Percentiles rank a stretch among this genome's conserved stretches.
These are phyloP conservation scores for Paramecium sonneborni DNA, from an alignment of 73 alveolate species.

Conservation along the genomic window DNA sequence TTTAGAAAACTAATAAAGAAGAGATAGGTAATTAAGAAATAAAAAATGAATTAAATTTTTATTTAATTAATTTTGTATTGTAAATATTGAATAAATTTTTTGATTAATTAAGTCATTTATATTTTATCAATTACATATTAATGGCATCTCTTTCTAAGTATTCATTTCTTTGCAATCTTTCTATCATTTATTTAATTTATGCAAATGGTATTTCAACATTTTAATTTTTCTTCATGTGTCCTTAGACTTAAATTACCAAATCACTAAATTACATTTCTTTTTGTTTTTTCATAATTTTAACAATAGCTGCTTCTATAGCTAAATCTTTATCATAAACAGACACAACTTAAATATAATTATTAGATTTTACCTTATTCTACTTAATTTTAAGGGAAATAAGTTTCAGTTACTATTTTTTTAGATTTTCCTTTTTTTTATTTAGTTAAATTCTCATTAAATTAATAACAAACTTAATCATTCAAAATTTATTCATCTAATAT, in stretches of 20 bases:
- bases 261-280: slow-evolving; percentile 42
- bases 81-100: not conserved
- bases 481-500: not conserved
- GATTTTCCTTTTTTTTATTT: not conserved
- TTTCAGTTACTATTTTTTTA: not conserved
- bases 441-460: not conserved
- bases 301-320: slow-evolving; percentile 44
- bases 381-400: not conserved
- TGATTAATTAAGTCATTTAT: slow-evolving; percentile 2
- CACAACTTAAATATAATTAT: not conserved
- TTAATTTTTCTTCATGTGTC: slow-evolving; percentile 3
- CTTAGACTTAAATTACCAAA: slow-evolving; percentile 8
- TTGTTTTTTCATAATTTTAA: slow-evolving; percentile 2
- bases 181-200: slow-evolving; percentile 15
- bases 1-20: slow-evolving; percentile 33
- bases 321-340: not conserved
- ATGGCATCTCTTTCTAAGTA: not conserved
- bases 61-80: not conserved
- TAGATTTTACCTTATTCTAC: not conserved
- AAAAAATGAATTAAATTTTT: not conserved
- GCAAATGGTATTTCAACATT: slow-evolving; percentile 12
- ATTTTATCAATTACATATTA: not conserved
- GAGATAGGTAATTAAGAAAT: not conserved
- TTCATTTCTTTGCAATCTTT: not conserved
- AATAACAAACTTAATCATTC: not conserved